Evolutionary conservation across 192 early-diverging fungal species (phyloP).

Genomic region (Coemansia reversa): DNA sequence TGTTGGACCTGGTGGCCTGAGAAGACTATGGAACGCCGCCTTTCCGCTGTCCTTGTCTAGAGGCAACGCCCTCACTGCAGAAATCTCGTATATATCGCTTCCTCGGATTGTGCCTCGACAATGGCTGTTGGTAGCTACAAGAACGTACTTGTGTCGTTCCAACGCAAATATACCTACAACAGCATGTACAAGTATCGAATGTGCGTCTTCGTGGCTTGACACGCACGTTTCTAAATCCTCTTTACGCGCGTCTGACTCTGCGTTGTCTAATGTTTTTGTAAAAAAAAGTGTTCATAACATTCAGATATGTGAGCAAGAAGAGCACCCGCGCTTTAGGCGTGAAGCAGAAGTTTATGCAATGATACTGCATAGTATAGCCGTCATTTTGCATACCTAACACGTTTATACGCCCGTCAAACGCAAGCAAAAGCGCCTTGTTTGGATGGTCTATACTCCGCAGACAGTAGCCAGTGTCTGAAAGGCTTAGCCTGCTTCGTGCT

Average conservation of each 20-base stretch:
- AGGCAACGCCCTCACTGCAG: constrained; percentile 27
- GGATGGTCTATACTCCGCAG: constrained; percentile 38
- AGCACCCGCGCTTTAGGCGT: not conserved
- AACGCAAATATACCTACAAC: constrained; percentile 37
- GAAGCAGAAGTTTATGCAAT: not conserved
- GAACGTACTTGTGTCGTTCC: constrained; percentile 30
- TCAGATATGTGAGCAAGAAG: not conserved
- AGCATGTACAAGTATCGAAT: constrained; percentile 23
- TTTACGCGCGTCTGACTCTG: not conserved
- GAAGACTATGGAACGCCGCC: not conserved
- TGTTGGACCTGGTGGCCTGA: not conserved
- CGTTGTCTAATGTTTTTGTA: not conserved
- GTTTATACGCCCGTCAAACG: constrained; percentile 22
- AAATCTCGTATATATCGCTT: constrained; percentile 27
- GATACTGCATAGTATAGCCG: not conserved
- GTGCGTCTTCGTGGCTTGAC: not conserved
- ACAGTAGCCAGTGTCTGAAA: constrained; percentile 26
- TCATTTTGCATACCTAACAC: constrained; percentile 9
- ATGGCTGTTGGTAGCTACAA: constrained; percentile 34
- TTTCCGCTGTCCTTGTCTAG: constrained; percentile 24
- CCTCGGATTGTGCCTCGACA: constrained; percentile 29
- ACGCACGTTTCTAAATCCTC: not conserved
- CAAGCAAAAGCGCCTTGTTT: constrained; percentile 17
- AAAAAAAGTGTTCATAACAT: not conserved
- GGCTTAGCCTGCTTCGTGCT: constrained; percentile 20